Evolutionary conservation across 345 rosid species (phyloP), one percentile per base, ranked within the genome.

Genomic region (Corchorus olitorius): DNA sequence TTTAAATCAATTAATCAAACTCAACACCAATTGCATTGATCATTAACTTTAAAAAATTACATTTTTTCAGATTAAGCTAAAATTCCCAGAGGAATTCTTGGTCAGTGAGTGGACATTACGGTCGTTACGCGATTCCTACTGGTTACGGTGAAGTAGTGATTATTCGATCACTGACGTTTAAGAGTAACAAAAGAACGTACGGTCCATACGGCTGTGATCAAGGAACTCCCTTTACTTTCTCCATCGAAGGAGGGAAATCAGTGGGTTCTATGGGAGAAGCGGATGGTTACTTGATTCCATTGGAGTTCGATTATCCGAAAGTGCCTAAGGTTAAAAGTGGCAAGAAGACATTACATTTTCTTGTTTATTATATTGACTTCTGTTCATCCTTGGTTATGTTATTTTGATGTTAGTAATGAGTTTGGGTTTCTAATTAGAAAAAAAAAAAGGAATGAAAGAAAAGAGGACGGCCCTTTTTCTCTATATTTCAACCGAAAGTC

Each of bases 211-310:
- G 97, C 27, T 72, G 86, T 41, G 94, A 94, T 78, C 88, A 83
- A 69, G 94, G 98, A 50, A 89, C 91, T 4, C 94, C 97, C 12
- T 94, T 92, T 62, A 80, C 84, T 53, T 86, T 91, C 78, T 75
- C 87, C 2, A 75, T 84, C 49, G 88, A 89, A 10, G 90, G 93
- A 75, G 87, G 85, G 80, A 79, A 12, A 80, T 94, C 41, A 89
- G 89, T 4, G 97, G 94, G 12, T 82, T 94, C 46, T 85, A 81
- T 64, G 94, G 92, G 34, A 86, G 94, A 68, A 76, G 90, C 41
- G 95, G 92, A 55, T 91, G 97, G 97, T 89, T 87, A 79, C 80
- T 93, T 33, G 95, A 94, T 76, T 80, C 93, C 10, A 79, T 94
- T 48, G 93, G 93, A 7, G 88, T 94, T 73, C 85, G 77, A 20